phyloP scores from a whole-genome alignment of 768 basidiomycete genomes.

The Coprinellus micaceus region DNA sequence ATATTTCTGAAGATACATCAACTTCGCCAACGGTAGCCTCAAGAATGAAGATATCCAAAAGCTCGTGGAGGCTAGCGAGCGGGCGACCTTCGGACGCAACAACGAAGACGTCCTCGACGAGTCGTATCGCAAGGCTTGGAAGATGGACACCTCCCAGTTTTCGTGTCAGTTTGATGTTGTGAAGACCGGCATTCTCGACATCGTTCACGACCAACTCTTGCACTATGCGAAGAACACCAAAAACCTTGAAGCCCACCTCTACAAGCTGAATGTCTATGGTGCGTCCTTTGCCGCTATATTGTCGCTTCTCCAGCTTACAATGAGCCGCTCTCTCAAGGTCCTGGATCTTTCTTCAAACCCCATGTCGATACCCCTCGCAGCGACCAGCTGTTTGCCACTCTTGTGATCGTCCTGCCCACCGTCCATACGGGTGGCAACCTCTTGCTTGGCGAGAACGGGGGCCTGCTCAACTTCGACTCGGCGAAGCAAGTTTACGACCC shows the following conservation, averaged over 20 bases:
- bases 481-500: constrained; percentile 14
- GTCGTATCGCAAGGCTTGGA: constrained; percentile 24
- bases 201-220: constrained; percentile 14
- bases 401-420: constrained; percentile 49
- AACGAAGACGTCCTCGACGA: constrained; percentile 25
- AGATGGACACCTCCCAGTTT: constrained; percentile 19
- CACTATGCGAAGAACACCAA: constrained; percentile 15
- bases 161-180: constrained; percentile 17
- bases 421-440: constrained; percentile 43
- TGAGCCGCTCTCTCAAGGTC: no score
- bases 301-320: background rate
- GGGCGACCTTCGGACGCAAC: constrained; percentile 23
- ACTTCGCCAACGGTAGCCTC: background rate
- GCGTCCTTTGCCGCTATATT: background rate
- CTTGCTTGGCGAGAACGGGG: constrained; percentile 34
- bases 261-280: constrained; percentile 40
- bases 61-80: constrained; percentile 18
- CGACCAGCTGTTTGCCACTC: constrained; percentile 46
- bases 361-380: constrained; percentile 47
- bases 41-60: constrained; percentile 7
- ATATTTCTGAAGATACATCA: background rate
- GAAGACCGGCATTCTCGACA: constrained; percentile 11
- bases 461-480: constrained; percentile 29
- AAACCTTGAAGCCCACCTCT: constrained; percentile 23
- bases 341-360: constrained; percentile 46